phyloP scores from a whole-genome alignment of 2,329 filamentous ascomycete genomes.

The Dothistroma pini region DNA sequence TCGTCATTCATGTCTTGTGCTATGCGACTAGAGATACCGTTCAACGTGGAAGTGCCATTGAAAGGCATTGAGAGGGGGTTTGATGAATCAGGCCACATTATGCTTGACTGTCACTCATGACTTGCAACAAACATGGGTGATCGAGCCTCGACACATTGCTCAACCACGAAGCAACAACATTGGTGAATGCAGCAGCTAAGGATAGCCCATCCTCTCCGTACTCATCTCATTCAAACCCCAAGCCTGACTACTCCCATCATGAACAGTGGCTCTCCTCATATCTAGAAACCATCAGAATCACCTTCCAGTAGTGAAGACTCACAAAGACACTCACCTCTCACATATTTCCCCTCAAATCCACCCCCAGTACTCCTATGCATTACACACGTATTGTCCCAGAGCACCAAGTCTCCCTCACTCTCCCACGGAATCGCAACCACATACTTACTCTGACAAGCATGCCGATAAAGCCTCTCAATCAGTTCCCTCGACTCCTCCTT shows the following conservation, averaged over 20 bases:
- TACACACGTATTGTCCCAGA: conserved; percentile 59
- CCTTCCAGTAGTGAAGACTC: neutral
- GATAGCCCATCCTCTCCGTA: conserved; percentile 18
- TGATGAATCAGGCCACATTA: neutral
- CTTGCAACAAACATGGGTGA: neutral
- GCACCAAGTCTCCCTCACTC: conserved; percentile 49
- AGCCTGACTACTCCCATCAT: conserved; percentile 44
- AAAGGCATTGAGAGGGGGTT: neutral
- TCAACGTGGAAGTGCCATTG: neutral
- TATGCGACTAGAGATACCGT: neutral
- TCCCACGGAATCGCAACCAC: conserved; percentile 48
- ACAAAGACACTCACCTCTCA: conserved; percentile 11
- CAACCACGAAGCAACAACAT: neutral
- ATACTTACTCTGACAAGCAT: conserved; percentile 50
- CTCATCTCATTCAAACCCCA: conserved; percentile 44
- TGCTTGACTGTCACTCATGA: neutral
- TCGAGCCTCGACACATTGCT: neutral
- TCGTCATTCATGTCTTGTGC: neutral
- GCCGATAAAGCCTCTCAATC: conserved; percentile 43
- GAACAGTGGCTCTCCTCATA: conserved; percentile 55
- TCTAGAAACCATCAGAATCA: conserved; percentile 39
- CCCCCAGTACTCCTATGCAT: conserved; percentile 54
- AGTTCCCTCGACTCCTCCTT: conserved; percentile 36
- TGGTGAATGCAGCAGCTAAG: neutral
- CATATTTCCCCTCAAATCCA: conserved; percentile 43